Percentiles rank a stretch among this genome's conserved stretches.
phyloP scores from a whole-genome alignment of 2,329 filamentous ascomycete genomes.

The Aaosphaeria pasadenensis region DNA sequence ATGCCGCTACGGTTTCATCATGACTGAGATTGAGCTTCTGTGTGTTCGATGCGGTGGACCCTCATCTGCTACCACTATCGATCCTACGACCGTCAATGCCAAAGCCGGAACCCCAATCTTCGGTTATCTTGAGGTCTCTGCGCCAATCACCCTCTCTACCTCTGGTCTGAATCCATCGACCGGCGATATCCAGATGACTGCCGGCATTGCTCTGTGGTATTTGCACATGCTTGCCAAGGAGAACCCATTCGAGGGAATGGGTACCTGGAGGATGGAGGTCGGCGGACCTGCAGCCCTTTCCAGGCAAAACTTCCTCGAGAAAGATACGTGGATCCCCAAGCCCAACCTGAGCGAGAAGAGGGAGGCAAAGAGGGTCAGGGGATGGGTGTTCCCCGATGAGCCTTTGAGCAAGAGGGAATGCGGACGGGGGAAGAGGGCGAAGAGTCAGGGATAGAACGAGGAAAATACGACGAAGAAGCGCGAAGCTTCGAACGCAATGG shows the following conservation, averaged over 20 bases:
- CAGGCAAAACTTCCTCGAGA: constrained; percentile 64
- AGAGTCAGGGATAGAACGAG: constrained; percentile 6
- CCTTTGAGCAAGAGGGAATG: constrained; percentile 67
- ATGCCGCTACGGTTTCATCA: constrained; percentile 92
- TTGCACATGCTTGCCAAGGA: constrained; percentile 69
- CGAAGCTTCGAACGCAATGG: background rate
- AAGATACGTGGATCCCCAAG: constrained; percentile 74
- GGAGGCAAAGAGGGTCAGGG: constrained; percentile 68
- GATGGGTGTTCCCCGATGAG: constrained; percentile 76
- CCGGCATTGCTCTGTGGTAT: constrained; percentile 73
- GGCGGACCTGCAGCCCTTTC: constrained; percentile 72
- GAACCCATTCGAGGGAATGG: constrained; percentile 58
- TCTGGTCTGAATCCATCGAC: constrained; percentile 29
- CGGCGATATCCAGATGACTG: constrained; percentile 58
- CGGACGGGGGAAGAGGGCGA: constrained; percentile 28
- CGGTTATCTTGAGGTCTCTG: constrained; percentile 76
- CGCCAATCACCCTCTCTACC: constrained; percentile 54
- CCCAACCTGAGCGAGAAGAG: constrained; percentile 71
- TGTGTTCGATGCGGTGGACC: constrained; percentile 74
- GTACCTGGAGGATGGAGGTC: constrained; percentile 66
- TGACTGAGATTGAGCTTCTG: constrained; percentile 93
- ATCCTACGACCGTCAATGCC: constrained; percentile 37
- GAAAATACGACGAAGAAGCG: background rate
- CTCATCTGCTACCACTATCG: constrained; percentile 22
- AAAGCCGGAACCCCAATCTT: constrained; percentile 68